Evolutionary conservation across 176 grass and related monocot species (phyloP), one percentile per base, ranked within the genome.

Genomic region (Zoysia japonica): DNA sequence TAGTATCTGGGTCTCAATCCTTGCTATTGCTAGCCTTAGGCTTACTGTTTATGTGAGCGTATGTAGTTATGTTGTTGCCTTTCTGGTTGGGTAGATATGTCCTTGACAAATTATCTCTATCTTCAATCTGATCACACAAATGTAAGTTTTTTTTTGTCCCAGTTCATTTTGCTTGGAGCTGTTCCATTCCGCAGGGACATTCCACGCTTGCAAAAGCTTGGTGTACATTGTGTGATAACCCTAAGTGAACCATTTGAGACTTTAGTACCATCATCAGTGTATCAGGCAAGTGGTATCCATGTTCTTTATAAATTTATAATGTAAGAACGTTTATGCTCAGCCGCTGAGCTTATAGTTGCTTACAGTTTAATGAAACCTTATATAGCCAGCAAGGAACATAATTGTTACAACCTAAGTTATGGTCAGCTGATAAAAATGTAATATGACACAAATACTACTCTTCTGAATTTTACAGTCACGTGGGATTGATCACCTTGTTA

Each of bases 231-330:
- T 19, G 91, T 93, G 80, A 83, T 97, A 70, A 97, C 89, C 72
- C 79, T 97, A 81, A 97, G 93, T 72, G 94, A 97, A 71, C 79
- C 89, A 67, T 97, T 93, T 77, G 94, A 97, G 87, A 93, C 94
- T 74, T 86, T 97, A 74, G 94, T 91, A 36, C 87, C 89, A 68
- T 84, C 91, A 37, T 86, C 84, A 20, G 74, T 93, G 57, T 97
- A 97, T 71, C 67, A 91, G 84, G 94, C 77, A 91, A 90, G 94
- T 46, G 16, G 1, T 3, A 46, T 41, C 41, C 56, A 64, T 59
- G 9, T 71, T 43, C 13, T 17, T 65, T 48, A 14, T 4, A 17
- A 4, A 41, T 36, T 55, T 5, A 20, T 2, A 59, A 41, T 75
- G 61, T 40, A 7, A 54, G 68, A 71, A 63, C 4, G 5, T 51